These are phyloP conservation scores for Alternaria alternata DNA, from an alignment of 2,329 filamentous ascomycete genomes.

Conservation along the genomic window DNA sequence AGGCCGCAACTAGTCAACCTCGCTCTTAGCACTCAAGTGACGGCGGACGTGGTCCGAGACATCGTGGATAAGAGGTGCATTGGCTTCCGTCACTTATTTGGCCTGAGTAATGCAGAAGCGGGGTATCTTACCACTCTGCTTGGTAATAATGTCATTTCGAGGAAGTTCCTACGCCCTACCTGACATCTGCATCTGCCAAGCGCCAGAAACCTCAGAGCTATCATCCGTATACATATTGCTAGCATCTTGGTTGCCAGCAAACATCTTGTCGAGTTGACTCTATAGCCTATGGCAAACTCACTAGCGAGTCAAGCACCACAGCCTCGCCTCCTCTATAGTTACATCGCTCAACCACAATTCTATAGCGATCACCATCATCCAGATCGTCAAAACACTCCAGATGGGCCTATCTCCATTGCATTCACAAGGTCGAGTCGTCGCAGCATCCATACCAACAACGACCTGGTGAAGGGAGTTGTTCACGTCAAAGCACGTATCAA, in stretches of 20 bases:
- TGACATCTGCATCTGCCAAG: conserved; percentile 3
- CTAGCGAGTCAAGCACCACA: conserved; percentile 10
- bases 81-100: conserved; percentile 18
- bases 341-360: conserved; percentile 24
- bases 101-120: conserved; percentile 17
- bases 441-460: conserved; percentile 31
- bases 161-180: conserved; percentile 1
- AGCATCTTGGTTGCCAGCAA: not conserved
- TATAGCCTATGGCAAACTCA: conserved; percentile 9
- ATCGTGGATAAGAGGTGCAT: conserved; percentile 9
- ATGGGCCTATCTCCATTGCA: conserved; percentile 26
- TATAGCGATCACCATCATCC: conserved; percentile 31
- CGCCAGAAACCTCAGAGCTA: not conserved
- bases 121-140: conserved; percentile 17
- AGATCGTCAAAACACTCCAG: conserved; percentile 25
- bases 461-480: conserved; percentile 29
- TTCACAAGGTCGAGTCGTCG: conserved; percentile 27
- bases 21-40: conserved; percentile 1
- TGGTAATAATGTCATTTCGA: conserved; percentile 1
- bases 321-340: conserved; percentile 27
- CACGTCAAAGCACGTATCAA: conserved; percentile 23
- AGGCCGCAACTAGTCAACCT: not conserved
- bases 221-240: not conserved
- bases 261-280: not conserved
- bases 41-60: not conserved